Evolutionary conservation across 129 eudicot genomes (phyloP), one percentile per base, ranked within the genome.

Genomic region (Glebionis coronaria): DNA sequence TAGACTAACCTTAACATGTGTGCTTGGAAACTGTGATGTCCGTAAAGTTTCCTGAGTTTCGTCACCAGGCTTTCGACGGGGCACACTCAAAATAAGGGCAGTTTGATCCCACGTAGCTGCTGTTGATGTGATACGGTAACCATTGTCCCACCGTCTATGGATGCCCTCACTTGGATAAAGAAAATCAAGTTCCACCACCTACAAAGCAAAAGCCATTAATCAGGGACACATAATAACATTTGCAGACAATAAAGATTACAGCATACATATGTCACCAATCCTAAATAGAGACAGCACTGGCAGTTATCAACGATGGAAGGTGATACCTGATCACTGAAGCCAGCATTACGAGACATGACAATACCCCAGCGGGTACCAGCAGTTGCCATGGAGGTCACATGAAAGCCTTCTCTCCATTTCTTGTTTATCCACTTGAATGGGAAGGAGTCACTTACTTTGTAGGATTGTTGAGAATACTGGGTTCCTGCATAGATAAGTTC

Each of bases 311-410:
- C 0, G 5, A 9, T 0, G 13, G 21, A 56, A 28, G 60, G 47
- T 23, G 21, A 47, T 65, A 88, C 96, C 89, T 88, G 96, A 42
- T 88, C 87, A 78, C 92, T 80, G 73, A 82, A 88, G 76, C 92
- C 92, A 78, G 96, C 81, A 78, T 88, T 88, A 18, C 96, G 87
- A 54, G 96, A 88, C 96, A 88, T 88, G 73, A 88, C 93, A 29
- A 88, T 83, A 71, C 90, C 96, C 96, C 96, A 88, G 1, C 96
- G 74, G 23, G 87, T 61, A 56, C 90, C 93, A 61, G 93, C 85
- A 21, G 96, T 88, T 15, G 96, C 96, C 96, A 88, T 88, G 67
- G 96, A 85, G 74, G 96, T 88, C 72, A 88, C 93, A 49, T 83
- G 85, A 61, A 88, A 88, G 27, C 96, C 96, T 77, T 88, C 96